Base-by-base conservation (phyloP, 148 eudicot species). In the Fagopyrum tataricum region DNA sequence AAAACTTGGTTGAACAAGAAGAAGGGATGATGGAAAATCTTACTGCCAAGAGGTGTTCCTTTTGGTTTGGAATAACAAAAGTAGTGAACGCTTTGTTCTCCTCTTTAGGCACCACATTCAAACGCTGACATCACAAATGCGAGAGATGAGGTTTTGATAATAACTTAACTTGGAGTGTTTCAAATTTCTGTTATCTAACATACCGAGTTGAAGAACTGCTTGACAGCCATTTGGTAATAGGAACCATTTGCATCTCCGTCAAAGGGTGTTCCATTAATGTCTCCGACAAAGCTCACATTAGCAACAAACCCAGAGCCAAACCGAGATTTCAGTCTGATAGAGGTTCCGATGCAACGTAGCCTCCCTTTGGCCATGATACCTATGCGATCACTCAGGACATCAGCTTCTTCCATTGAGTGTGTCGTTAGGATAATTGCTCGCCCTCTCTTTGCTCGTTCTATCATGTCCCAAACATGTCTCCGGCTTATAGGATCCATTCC, bases 371-470 rank as follows among this genome's bases (percentile, higher is more conserved):
- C 93, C 98, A 93, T 90, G 79, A 93, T 87, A 46, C 98, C 93
- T 21, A 93, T 85, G 11, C 93, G 88, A 44, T 93, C 98, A 40
- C 93, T 80, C 76, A 93, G 77, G 44, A 93, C 85, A 61, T 93
- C 96, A 23, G 96, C 98, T 81, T 93, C 98, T 82, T 90, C 98
- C 98, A 90, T 93, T 11, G 98, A 93, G 76, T 93, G 98, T 77
- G 98, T 93, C 5, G 96, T 90, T 31, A 93, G 81, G 73, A 93
- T 74, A 37, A 93, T 82, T 9, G 91, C 89, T 39, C 96, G 82
- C 42, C 93, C 96, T 77, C 78, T 87, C 75, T 93, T 93, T 71
- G 98, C 94, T 66, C 86, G 78, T 75, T 89, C 98, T 79, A 93
- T 93, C 71, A 93, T 89, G 85, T 93, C 98, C 98, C 94, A 93